Evolutionary conservation across 2,329 filamentous ascomycete species (phyloP), one percentile per base, ranked within the genome.

Genomic region (Penicillium capsulatum): DNA sequence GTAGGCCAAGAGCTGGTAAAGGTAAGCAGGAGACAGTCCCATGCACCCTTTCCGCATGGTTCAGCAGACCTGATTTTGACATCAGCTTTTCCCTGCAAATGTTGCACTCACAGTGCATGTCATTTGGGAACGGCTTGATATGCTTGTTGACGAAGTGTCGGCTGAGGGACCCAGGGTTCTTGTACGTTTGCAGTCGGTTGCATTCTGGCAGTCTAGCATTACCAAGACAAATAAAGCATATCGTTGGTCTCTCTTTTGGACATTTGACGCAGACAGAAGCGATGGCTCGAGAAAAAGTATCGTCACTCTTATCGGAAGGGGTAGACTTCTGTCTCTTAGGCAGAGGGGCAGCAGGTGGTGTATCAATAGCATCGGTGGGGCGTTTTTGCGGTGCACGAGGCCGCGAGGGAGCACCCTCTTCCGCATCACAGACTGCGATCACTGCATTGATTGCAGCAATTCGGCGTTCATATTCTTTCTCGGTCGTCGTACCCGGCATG

Each of bases 391-490:
- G 15, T 15, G 10, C 13, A 15, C 37, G 38, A 33, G 36, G 39
- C 34, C 36, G 45, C 32, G 30, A 58, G 31, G 44, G 54, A 30
- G 38, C 31, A 17, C 54, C 51, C 38, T 61, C 53, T 48, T 57
- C 47, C 32, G 48, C 39, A 45, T 44, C 36, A 47, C 48, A 60
- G 40, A 61, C 52, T 15, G 46, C 48, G 42, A 50, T 54, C 16
- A 54, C 44, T 14, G 46, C 43, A 48, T 59, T 55, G 17, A 59
- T 59, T 31, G 38, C 42, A 32, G 44, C 24, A 44, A 60, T 59
- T 33, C 47, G 36, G 27, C 45, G 50, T 38, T 54, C 15, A 45
- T 48, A 51, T 36, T 61, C 53, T 43, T 50, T 45, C 44, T 55
- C 40, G 13, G 57, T 13, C 16, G 42, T 59, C 7, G 29, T 37